These are phyloP conservation scores for Erythrobasidium yunnanense DNA, from an alignment of 768 basidiomycete species.

Conservation along the genomic window DNA sequence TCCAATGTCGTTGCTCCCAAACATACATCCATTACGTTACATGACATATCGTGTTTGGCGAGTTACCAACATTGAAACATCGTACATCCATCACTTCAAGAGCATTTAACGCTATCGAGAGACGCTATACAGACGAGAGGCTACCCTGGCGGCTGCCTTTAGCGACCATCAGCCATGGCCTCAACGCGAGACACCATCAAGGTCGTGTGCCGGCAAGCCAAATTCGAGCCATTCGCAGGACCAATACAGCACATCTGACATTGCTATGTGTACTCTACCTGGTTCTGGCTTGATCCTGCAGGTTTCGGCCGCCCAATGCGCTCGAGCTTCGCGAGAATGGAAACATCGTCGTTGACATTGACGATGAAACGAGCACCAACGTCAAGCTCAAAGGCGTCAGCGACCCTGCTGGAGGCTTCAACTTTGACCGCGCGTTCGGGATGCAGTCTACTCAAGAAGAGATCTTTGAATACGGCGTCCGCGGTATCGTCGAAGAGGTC, in stretches of 20 bases:
- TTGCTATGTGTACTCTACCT: neutral
- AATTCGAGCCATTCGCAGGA: constrained; percentile 24
- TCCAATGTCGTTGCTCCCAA: no score
- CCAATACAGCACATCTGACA: constrained; percentile 13
- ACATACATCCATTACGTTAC: no score
- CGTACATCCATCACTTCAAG: no score
- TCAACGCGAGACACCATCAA: constrained; percentile 65
- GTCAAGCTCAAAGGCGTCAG: constrained; percentile 65
- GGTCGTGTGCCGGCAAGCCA: constrained; percentile 88
- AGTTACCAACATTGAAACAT: no score
- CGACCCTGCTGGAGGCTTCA: constrained; percentile 68
- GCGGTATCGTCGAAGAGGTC: constrained; percentile 95
- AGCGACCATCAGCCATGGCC: neutral
- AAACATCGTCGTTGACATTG: constrained; percentile 78
- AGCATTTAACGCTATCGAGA: no score
- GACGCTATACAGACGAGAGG: neutral
- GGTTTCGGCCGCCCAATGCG: constrained; percentile 89
- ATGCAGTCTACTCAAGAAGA: constrained; percentile 81
- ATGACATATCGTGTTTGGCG: no score
- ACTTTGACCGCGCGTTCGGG: constrained; percentile 91
- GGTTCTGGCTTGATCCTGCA: constrained; percentile 38
- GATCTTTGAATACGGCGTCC: constrained; percentile 97
- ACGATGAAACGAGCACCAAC: constrained; percentile 64
- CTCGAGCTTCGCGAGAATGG: constrained; percentile 71
- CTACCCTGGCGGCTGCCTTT: neutral